Conservation (phyloP, 2,329 filamentous ascomycete species). For the Stemphylium vesicarium region DNA sequence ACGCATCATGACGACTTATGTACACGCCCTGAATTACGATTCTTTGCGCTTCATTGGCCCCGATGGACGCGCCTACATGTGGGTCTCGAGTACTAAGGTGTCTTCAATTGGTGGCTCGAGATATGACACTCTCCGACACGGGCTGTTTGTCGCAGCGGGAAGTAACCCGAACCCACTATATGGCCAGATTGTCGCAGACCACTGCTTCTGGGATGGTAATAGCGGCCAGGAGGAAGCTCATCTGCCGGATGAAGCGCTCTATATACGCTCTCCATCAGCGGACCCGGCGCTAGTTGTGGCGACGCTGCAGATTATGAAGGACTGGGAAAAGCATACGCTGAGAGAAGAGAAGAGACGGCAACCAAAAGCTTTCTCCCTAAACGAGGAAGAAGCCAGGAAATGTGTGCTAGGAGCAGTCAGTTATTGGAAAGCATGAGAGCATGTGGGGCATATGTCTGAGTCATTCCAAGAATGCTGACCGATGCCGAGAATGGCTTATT, state of each 20-base stretch:
- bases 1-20: slow-evolving; percentile 35
- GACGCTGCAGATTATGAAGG: slow-evolving; percentile 42
- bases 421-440: slow-evolving; percentile 30
- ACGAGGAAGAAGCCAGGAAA: slow-evolving; percentile 29
- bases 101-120: slow-evolving; percentile 30
- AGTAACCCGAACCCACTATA: slow-evolving; percentile 37
- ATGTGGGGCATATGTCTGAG: too few species aligned
- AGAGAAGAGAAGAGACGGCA: slow-evolving; percentile 29
- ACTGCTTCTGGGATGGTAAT: slow-evolving; percentile 44
- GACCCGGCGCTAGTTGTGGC: slow-evolving; percentile 39
- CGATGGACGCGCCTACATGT: slow-evolving; percentile 37
- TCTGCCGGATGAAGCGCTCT: slow-evolving; percentile 39
- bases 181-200: slow-evolving; percentile 45
- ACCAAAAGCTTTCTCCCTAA: slow-evolving; percentile 26
- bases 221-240: slow-evolving; percentile 23
- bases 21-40: slow-evolving; percentile 42
- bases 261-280: slow-evolving; percentile 31
- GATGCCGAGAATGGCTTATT: too few species aligned
- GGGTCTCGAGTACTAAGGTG: slow-evolving; percentile 38
- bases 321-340: slow-evolving; percentile 41
- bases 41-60: slow-evolving; percentile 39
- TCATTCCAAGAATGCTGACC: too few species aligned
- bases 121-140: slow-evolving; percentile 42
- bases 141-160: slow-evolving; percentile 35
- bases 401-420: slow-evolving; percentile 30